Percentiles rank a stretch among this genome's conserved stretches.
phyloP scores from a whole-genome alignment of 2,329 filamentous ascomycete species.

The Dryadomyces quercus-mongolicae region DNA sequence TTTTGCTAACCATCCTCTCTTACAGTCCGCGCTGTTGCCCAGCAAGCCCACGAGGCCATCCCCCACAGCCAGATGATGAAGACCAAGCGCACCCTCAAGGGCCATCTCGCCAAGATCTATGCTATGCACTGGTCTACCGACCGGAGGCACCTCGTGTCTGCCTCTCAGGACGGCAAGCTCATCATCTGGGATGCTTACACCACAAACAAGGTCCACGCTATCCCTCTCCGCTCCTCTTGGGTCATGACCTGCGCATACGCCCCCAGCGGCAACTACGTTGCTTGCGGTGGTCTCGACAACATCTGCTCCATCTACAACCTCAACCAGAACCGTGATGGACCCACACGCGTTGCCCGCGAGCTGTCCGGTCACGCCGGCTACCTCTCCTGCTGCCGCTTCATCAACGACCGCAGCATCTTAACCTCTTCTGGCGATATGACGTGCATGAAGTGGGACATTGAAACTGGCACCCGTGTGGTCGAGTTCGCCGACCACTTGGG shows the following conservation, averaged over 20 bases:
- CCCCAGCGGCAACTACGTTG: conserved; percentile 94
- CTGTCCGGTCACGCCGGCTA: conserved; percentile 95
- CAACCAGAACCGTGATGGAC: conserved; percentile 87
- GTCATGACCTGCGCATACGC: conserved; percentile 99
- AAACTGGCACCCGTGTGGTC: conserved; percentile 91
- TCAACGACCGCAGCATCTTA: conserved; percentile 94
- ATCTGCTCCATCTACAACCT: conserved; percentile 99
- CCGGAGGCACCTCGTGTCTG: conserved; percentile 89
- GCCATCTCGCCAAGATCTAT: conserved; percentile 97
- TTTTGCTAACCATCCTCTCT: conserved; percentile 5
- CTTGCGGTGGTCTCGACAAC: conserved; percentile 96
- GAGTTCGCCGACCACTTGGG: conserved; percentile 97
- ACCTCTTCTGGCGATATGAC: conserved; percentile 99
- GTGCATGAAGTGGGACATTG: conserved; percentile 99
- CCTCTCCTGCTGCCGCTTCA: conserved; percentile 95
- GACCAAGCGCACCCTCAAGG: conserved; percentile 91
- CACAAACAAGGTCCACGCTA: conserved; percentile 98
- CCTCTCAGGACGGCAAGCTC: conserved; percentile 96
- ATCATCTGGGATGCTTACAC: conserved; percentile 99
- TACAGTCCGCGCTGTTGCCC: conserved; percentile 80
- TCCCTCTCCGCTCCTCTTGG: conserved; percentile 94
- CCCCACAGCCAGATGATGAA: conserved; percentile 91
- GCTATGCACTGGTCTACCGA: conserved; percentile 99
- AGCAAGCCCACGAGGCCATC: conserved; percentile 83
- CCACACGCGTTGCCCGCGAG: conserved; percentile 88